phyloP scores from a whole-genome alignment of 208 protist species.

The Leishmania major region DNA sequence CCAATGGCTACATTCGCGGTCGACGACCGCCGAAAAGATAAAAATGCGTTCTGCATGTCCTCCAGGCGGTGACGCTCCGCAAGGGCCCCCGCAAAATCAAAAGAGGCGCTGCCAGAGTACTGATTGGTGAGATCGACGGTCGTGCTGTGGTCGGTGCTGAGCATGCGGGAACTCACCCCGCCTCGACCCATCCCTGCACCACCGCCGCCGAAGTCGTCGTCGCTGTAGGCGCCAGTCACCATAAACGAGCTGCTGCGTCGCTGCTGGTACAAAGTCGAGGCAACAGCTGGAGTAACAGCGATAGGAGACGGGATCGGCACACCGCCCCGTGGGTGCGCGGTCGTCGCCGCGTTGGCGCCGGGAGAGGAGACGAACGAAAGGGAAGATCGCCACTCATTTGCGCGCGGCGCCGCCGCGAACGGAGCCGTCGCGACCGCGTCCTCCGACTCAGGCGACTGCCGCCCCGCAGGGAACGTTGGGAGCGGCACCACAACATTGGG shows the following conservation, averaged over 20 bases:
- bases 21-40: conserved; percentile 8
- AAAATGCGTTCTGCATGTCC: conserved; percentile 29
- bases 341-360: not conserved
- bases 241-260: conserved; percentile 14
- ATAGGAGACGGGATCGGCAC: conserved; percentile 12
- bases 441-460: not conserved
- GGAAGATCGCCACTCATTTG: not conserved
- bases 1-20: not conserved
- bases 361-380: not conserved
- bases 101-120: conserved; percentile 58
- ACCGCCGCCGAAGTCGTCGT: conserved; percentile 6
- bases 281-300: conserved; percentile 21
- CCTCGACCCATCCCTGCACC: not conserved
- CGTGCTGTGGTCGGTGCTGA: conserved; percentile 23
- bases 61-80: conserved; percentile 41
- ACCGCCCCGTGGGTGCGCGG: not conserved
- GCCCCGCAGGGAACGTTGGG: not conserved
- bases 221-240: not conserved
- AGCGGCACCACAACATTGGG: not conserved
- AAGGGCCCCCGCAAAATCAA: conserved; percentile 47
- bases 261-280: conserved; percentile 27
- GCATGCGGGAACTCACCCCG: conserved; percentile 5
- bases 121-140: conserved; percentile 31
- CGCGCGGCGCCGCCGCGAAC: not conserved
- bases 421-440: not conserved